Evolutionary conservation across 164 flowering plant species (phyloP).

Genomic region (Paratinospora sagittata): DNA sequence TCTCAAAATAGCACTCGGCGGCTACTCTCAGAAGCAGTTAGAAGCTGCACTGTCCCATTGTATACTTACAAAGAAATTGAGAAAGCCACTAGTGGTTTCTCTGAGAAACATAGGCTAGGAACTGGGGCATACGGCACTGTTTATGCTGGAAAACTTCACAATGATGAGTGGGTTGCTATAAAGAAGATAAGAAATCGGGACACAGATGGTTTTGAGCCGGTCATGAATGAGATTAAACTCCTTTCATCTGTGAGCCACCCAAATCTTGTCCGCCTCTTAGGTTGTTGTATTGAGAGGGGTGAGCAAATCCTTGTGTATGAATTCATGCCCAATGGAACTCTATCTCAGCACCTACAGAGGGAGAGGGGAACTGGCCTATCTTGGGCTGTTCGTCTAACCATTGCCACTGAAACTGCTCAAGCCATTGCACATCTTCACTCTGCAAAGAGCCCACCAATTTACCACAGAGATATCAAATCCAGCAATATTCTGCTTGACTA

Average conservation of each 20-base stretch:
- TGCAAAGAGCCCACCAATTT: constrained; percentile 65
- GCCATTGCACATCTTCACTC: constrained; percentile 84
- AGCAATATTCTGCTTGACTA: constrained; percentile 78
- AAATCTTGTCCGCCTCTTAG: constrained; percentile 72
- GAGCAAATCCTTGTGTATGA: constrained; percentile 86
- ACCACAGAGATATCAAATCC: constrained; percentile 84
- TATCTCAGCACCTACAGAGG: constrained; percentile 69
- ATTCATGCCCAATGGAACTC: constrained; percentile 89
- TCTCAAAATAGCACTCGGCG: constrained; percentile 23
- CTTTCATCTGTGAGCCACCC: constrained; percentile 78
- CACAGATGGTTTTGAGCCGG: constrained; percentile 55
- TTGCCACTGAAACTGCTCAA: constrained; percentile 77
- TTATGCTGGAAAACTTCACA: constrained; percentile 63
- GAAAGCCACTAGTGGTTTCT: constrained; percentile 64
- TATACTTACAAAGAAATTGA: constrained; percentile 70
- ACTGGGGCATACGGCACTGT: constrained; percentile 88
- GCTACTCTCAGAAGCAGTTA: constrained; percentile 41
- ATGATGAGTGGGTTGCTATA: constrained; percentile 64
- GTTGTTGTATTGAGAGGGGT: constrained; percentile 64
- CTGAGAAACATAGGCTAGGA: constrained; percentile 60
- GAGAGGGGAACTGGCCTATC: constrained; percentile 52
- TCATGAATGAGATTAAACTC: constrained; percentile 79
- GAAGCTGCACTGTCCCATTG: constrained; percentile 43
- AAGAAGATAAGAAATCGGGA: constrained; percentile 63
- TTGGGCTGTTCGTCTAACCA: constrained; percentile 64